These are phyloP conservation scores for Fusarium napiforme DNA, from an alignment of 2,329 filamentous ascomycete genomes.

Conservation along the genomic window DNA sequence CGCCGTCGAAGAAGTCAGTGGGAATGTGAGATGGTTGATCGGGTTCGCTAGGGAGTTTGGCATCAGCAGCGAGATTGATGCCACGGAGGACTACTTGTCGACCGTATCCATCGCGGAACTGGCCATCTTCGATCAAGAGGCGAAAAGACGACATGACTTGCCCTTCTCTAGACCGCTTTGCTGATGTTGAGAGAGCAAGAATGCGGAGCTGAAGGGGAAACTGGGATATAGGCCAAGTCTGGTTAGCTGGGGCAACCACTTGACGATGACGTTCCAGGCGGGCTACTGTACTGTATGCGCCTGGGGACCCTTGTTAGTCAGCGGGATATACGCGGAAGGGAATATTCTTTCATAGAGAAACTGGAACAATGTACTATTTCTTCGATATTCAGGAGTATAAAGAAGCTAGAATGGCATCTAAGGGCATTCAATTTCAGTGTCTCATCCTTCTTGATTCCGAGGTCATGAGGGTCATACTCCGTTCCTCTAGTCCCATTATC, in stretches of 20 bases:
- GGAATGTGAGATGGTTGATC: slow-evolving; percentile 82
- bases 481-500: neutral
- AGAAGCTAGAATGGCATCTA: neutral
- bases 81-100: slow-evolving; percentile 90
- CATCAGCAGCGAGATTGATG: slow-evolving; percentile 92
- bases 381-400: neutral
- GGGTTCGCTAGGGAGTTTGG: slow-evolving; percentile 87
- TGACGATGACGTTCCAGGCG: slow-evolving; percentile 40
- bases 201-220: slow-evolving; percentile 14
- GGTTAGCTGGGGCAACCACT: slow-evolving; percentile 25
- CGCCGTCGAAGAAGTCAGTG: slow-evolving; percentile 89
- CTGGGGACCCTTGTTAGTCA: slow-evolving; percentile 33
- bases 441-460: neutral
- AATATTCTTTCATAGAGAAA: neutral
- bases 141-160: slow-evolving; percentile 76
- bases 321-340: neutral
- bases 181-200: slow-evolving; percentile 10
- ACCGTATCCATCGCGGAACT: slow-evolving; percentile 83
- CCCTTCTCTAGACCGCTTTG: slow-evolving; percentile 8
- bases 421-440: neutral
- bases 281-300: neutral
- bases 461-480: slow-evolving; percentile 25
- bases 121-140: slow-evolving; percentile 84
- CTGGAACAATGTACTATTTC: neutral
- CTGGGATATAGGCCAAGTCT: slow-evolving; percentile 28